Conservation (phyloP, 306 rosid genomes). For the Rosa persica region DNA sequence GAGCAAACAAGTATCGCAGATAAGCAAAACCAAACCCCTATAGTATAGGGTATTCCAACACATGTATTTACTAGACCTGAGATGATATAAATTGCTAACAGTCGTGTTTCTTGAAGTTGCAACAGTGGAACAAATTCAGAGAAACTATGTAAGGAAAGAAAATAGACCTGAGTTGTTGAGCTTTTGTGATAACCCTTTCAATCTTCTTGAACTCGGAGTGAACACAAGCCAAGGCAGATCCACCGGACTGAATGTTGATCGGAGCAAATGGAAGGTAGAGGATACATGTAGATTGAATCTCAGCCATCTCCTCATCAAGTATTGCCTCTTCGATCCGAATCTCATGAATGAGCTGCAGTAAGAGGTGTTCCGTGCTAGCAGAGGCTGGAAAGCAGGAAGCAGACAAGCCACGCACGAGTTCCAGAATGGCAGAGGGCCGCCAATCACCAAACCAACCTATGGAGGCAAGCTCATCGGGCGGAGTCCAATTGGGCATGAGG, state of each 20-base stretch:
- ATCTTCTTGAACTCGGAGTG: constrained; percentile 45
- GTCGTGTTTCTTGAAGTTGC: not conserved
- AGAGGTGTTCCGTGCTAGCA: constrained; percentile 23
- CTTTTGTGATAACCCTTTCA: constrained; percentile 39
- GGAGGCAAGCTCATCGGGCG: constrained; percentile 32
- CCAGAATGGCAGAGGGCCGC: constrained; percentile 47
- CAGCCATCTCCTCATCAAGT: constrained; percentile 51
- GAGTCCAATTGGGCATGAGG: constrained; percentile 43
- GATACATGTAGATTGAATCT: constrained; percentile 46
- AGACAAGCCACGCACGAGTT: constrained; percentile 32
- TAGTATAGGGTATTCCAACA: not conserved
- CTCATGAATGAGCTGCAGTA: constrained; percentile 40
- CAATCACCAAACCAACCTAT: constrained; percentile 48
- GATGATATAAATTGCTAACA: not conserved
- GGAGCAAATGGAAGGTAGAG: constrained; percentile 45
- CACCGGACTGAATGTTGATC: constrained; percentile 13
- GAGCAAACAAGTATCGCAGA: not conserved
- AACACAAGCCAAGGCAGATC: constrained; percentile 28
- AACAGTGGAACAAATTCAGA: not conserved
- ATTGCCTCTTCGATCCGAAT: constrained; percentile 43
- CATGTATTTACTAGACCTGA: not conserved
- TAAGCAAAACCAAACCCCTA: not conserved
- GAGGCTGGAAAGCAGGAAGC: constrained; percentile 14
- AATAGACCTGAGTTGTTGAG: constrained; percentile 46
- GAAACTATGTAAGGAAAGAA: not conserved